phyloP scores from a whole-genome alignment of 805 yeast genomes.

The Zygosaccharomyces siamensis region DNA sequence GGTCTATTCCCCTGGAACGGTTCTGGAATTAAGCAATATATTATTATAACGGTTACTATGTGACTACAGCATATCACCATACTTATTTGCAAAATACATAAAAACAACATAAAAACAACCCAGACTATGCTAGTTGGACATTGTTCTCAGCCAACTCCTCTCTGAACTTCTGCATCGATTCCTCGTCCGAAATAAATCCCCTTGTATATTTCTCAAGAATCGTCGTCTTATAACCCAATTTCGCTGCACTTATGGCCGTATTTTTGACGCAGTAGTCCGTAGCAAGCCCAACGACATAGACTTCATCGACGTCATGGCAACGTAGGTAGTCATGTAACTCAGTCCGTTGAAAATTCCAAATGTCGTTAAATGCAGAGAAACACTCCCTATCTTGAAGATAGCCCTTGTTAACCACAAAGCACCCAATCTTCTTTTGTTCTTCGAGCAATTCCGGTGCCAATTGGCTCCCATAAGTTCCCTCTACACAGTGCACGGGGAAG shows the following conservation, averaged over 20 bases:
- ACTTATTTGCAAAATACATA: not conserved
- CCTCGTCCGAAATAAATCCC: constrained; percentile 48
- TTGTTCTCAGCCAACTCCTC: constrained; percentile 22
- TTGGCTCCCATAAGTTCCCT: constrained; percentile 60
- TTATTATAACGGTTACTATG: not conserved
- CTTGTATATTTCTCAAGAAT: constrained; percentile 55
- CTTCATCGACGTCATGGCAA: constrained; percentile 48
- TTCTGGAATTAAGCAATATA: not conserved
- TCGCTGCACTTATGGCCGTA: constrained; percentile 66
- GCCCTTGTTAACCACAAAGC: constrained; percentile 63
- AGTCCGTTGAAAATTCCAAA: constrained; percentile 68
- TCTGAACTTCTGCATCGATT: constrained; percentile 15
- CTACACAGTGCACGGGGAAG: constrained; percentile 94
- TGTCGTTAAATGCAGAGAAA: constrained; percentile 81
- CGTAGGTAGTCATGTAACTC: constrained; percentile 51
- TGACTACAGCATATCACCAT: not conserved
- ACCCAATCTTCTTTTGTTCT: constrained; percentile 33
- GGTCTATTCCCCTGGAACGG: not conserved
- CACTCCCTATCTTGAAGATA: constrained; percentile 67
- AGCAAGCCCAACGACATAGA: constrained; percentile 77
- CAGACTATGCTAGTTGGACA: constrained; percentile 9
- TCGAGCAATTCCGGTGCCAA: constrained; percentile 37
- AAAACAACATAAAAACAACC: not conserved
- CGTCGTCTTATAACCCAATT: constrained; percentile 56
- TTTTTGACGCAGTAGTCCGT: constrained; percentile 80